Conservation (phyloP, 1,139 yeast species). For the Casaregolazyma suthepensis region DNA sequence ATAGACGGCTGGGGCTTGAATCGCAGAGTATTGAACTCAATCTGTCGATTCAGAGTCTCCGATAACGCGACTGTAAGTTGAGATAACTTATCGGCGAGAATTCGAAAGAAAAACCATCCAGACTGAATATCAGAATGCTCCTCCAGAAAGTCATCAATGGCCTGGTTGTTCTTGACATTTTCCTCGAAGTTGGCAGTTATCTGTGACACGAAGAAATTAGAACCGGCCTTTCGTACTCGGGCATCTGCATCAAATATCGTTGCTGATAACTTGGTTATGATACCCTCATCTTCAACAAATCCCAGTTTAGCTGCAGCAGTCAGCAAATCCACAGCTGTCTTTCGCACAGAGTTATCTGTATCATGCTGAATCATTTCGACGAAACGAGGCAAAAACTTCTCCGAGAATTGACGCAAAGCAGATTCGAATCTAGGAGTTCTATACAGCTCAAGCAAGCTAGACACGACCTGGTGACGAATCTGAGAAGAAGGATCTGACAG, state of each 20-base stretch:
- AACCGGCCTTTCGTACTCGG: slow-evolving; percentile 30
- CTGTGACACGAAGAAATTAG: slow-evolving; percentile 14
- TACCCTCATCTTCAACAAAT: slow-evolving; percentile 60
- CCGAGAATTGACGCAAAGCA: slow-evolving; percentile 66
- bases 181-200: slow-evolving; percentile 13
- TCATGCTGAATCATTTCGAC: slow-evolving; percentile 56
- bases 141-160: slow-evolving; percentile 14
- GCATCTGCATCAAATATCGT: slow-evolving; percentile 42
- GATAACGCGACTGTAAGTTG: slow-evolving; percentile 3
- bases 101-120: slow-evolving; percentile 25
- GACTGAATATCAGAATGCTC: slow-evolving; percentile 15
- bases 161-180: slow-evolving; percentile 12
- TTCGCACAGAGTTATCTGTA: slow-evolving; percentile 48
- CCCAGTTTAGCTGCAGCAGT: slow-evolving; percentile 55
- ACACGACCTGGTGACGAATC: slow-evolving; percentile 63
- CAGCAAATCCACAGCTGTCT: slow-evolving; percentile 47
- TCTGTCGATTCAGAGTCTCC: background rate
- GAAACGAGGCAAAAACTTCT: slow-evolving; percentile 58
- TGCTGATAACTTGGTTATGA: slow-evolving; percentile 35
- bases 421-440: slow-evolving; percentile 39
- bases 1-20: slow-evolving; percentile 13
- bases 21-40: slow-evolving; percentile 7
- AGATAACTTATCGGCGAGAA: slow-evolving; percentile 15
- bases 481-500: slow-evolving; percentile 59
- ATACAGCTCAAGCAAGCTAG: slow-evolving; percentile 43